phyloP scores from a whole-genome alignment of 2,329 filamentous ascomycete species.

The Thelonectria olida region DNA sequence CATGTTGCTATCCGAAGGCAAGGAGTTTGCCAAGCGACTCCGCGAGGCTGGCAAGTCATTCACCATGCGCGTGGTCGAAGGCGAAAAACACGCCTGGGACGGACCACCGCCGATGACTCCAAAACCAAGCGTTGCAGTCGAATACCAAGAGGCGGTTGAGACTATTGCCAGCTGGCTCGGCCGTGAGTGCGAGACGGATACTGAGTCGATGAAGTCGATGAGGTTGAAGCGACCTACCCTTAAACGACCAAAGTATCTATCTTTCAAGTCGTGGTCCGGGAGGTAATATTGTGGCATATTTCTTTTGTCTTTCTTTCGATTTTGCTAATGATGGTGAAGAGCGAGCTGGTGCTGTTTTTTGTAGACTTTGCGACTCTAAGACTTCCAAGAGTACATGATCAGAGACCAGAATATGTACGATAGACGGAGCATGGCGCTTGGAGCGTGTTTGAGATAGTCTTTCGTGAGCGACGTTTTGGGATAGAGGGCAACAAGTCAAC shows the following conservation, averaged over 20 bases:
- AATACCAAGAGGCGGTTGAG: slow-evolving; percentile 56
- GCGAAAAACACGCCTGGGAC: slow-evolving; percentile 60
- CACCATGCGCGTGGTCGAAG: slow-evolving; percentile 54
- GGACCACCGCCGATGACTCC: slow-evolving; percentile 55
- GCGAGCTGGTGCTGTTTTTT: neutral
- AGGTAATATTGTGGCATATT: slow-evolving; percentile 32
- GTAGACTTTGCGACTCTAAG: neutral
- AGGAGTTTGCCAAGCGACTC: slow-evolving; percentile 69
- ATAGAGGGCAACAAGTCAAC: neutral
- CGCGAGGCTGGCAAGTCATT: slow-evolving; percentile 45
- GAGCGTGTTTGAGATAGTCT: neutral
- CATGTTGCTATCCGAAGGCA: slow-evolving; percentile 69
- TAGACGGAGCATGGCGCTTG: neutral
- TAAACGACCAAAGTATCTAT: slow-evolving; percentile 43
- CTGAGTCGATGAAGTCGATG: slow-evolving; percentile 47
- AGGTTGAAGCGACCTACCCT: slow-evolving; percentile 44
- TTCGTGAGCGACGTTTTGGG: neutral
- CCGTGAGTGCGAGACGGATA: slow-evolving; percentile 48
- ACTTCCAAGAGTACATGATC: neutral
- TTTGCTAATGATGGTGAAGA: neutral
- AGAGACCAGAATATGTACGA: neutral
- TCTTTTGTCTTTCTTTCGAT: neutral
- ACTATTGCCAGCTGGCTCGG: slow-evolving; percentile 54
- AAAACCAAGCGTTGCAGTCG: slow-evolving; percentile 55
- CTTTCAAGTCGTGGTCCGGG: slow-evolving; percentile 45